Percentiles rank a stretch among this genome's conserved stretches.
These are phyloP conservation scores for Entomortierella chlamydospora DNA, from an alignment of 192 early-diverging fungal genomes.

Conservation along the genomic window DNA sequence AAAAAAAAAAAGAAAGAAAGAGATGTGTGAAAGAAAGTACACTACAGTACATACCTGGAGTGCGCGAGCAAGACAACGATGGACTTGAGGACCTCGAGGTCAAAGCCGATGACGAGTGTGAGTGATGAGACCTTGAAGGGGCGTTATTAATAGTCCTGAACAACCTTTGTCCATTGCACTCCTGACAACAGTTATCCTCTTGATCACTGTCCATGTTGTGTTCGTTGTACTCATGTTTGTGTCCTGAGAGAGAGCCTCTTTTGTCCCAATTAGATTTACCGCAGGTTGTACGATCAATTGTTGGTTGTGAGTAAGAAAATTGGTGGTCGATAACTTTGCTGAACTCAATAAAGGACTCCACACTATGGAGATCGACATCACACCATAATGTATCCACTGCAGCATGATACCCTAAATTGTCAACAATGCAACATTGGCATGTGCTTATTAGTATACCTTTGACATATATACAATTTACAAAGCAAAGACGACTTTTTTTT, in stretches of 20 bases:
- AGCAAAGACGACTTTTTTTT: too few relatives aligned
- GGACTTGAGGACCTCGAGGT: background rate
- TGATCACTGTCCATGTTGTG: background rate
- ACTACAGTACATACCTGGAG: background rate
- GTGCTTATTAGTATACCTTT: too few relatives aligned
- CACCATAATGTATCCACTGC: conserved; percentile 50
- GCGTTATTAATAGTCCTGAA: background rate
- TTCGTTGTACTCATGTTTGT: too few relatives aligned
- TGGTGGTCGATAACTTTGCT: conserved; percentile 8
- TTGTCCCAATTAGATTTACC: background rate
- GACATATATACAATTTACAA: too few relatives aligned
- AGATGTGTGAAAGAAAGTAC: background rate
- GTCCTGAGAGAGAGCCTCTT: too few relatives aligned
- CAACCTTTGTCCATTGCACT: background rate
- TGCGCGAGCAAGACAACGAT: background rate
- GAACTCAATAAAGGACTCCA: conserved; percentile 47
- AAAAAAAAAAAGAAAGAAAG: background rate
- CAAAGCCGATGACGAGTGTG: background rate
- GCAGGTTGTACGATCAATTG: background rate
- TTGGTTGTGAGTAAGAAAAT: conserved; percentile 24
- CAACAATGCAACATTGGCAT: too few relatives aligned
- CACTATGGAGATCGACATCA: conserved; percentile 31
- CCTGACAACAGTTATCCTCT: background rate
- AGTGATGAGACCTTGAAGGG: background rate
- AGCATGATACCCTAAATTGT: conserved; percentile 39